phyloP scores from a whole-genome alignment of 1,284 basidiomycete species.

The Sanguinoderma infundibulare region DNA sequence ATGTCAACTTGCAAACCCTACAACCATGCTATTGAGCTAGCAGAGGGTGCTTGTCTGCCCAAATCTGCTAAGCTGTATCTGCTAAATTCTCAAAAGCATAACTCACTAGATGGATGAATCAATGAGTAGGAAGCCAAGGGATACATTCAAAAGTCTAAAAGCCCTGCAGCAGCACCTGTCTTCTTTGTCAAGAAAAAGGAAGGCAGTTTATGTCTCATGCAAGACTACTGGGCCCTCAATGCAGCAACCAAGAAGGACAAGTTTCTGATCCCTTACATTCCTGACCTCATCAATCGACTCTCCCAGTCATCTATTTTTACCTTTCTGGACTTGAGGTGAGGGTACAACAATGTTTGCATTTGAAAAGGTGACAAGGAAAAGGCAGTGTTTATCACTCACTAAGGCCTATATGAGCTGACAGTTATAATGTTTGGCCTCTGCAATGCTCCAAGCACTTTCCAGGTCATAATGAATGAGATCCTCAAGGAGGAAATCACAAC shows the following conservation, averaged over 20 bases:
- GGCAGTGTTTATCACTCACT: constrained; percentile 10
- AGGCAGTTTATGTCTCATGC: constrained; percentile 7
- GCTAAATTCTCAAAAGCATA: constrained; percentile 29
- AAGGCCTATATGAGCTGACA: constrained; percentile 31
- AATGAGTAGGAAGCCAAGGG: constrained; percentile 1
- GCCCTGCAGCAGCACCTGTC: constrained; percentile 33
- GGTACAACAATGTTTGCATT: constrained; percentile 13
- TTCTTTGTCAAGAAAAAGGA: constrained; percentile 48
- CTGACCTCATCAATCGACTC: constrained; percentile 2
- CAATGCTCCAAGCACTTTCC: constrained; percentile 36
- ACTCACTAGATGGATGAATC: constrained; percentile 4
- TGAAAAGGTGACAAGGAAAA: constrained; percentile 22
- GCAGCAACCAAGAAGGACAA: constrained; percentile 31
- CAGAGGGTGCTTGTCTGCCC: constrained; percentile 5
- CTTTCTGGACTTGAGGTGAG: constrained; percentile 10
- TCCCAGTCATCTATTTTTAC: constrained; percentile 5
- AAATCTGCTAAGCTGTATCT: constrained; percentile 28
- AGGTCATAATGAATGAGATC: constrained; percentile 14
- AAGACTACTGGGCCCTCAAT: constrained; percentile 35
- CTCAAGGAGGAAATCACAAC: constrained; percentile 3
- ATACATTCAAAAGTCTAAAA: constrained; percentile 6
- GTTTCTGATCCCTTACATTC: constrained; percentile 7
- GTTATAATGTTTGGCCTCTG: constrained; percentile 39
- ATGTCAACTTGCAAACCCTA: constrained; percentile 18
- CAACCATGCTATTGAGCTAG: constrained; percentile 23